Conservation (phyloP, 2,329 filamentous ascomycete species). For the Raffaelea albimanens region DNA sequence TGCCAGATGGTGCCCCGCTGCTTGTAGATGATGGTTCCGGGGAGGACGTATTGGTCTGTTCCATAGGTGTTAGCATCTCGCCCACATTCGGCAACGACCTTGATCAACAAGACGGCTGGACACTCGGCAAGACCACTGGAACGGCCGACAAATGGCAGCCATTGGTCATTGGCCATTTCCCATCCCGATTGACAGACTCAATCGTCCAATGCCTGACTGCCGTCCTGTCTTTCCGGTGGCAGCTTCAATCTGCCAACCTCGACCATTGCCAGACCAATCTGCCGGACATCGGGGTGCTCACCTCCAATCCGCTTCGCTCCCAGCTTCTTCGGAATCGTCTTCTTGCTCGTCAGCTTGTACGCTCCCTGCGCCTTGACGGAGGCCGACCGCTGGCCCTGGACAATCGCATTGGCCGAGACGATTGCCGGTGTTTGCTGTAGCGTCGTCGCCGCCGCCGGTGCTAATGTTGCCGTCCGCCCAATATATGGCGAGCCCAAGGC, state of each 20-base stretch:
- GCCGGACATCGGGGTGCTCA: conserved; percentile 23
- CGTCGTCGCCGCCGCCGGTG: neutral
- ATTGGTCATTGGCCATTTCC: too few relatives aligned
- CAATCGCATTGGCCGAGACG: too few relatives aligned
- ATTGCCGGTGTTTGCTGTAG: neutral
- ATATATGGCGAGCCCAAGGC: neutral
- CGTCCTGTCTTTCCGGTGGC: too few relatives aligned
- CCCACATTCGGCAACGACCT: too few relatives aligned
- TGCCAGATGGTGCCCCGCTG: conserved; percentile 93
- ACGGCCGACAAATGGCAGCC: too few relatives aligned
- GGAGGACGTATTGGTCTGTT: conserved; percentile 80
- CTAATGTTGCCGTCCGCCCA: neutral
- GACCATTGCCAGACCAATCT: neutral
- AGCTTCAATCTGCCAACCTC: neutral
- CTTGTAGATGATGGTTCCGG: conserved; percentile 96
- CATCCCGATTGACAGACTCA: too few relatives aligned
- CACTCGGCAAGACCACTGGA: too few relatives aligned
- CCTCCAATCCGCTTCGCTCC: conserved; percentile 90
- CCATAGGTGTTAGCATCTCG: neutral
- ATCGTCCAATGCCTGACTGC: too few relatives aligned
- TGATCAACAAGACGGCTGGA: too few relatives aligned
- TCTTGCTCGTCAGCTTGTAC: conserved; percentile 55
- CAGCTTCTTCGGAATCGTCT: conserved; percentile 66
- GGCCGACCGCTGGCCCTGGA: conserved; percentile 43
- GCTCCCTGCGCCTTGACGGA: conserved; percentile 56